Evolutionary conservation across 2,329 filamentous ascomycete species (phyloP), one percentile per base, ranked within the genome.

Genomic region (Fusarium austroafricanum): DNA sequence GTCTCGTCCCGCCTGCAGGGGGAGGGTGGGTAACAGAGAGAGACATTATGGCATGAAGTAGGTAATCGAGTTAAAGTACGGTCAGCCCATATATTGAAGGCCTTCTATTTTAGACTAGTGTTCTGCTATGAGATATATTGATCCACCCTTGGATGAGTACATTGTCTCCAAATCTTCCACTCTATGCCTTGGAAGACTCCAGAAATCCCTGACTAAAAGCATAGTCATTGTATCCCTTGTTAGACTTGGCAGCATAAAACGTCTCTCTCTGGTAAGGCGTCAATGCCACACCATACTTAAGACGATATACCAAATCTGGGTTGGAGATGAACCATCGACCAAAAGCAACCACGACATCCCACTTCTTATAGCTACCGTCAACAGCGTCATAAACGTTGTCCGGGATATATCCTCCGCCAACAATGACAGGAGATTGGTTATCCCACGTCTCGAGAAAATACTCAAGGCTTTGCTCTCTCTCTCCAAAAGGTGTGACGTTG

Each of bases 241-340:
- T 61, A 10, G 55, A 68, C 54, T 71, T 71, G 20, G 45, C 61
- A 7, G 55, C 50, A 59, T 85, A 84, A 54, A 85, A 83, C 0
- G 73, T 76, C 1, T 76, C 67, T 10, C 81, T 70, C 47, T 81
- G 65, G 55, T 83, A 83, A 10, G 75, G 71, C 8, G 71, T 73
- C 14, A 83, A 62, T 2, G 74, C 67, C 10, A 84, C 63, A 0
- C 75, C 75, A 37, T 80, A 60, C 74, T 77, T 75, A 3, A 82
- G 50, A n/a, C 79, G 75, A 70, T 78, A 83, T 2, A 79, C 75
- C 18, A 80, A 56, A 9, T 79, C 78, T 0, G 78, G 79, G 21
- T 78, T 80, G 3, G 77, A 75, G 8, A 78, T 74, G 38, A 76
- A 79, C 55, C 74, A 75, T n/a, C 78, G 70, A 0, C 78, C 78